Evolutionary conservation across 2,329 filamentous ascomycete species (phyloP), one percentile per base, ranked within the genome.

Genomic region (Fusarium sp.): DNA sequence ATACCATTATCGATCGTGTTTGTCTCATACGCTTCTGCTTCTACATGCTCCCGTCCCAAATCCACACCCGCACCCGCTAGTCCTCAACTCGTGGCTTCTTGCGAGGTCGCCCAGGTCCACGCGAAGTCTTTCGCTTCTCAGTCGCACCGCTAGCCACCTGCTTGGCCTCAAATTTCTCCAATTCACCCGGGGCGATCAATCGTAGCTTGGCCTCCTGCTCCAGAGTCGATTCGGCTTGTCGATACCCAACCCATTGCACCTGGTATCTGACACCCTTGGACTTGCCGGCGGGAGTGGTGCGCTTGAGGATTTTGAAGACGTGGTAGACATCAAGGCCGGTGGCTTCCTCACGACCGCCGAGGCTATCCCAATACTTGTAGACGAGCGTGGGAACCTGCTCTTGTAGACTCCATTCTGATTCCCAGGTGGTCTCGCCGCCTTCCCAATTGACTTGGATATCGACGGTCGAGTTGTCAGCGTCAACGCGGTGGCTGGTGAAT

Each of bases 231-330:
- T 74, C 70, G 20, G 43, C 43, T 23, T 47, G 66, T 21, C 69
- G 64, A 52, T 74, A 74, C 2, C 72, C 72, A 25, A 73, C 71
- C 72, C 72, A 74, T 49, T 74, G 72, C 2, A 74, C 70, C 49
- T 73, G 52, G 33, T 72, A 73, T 63, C 67, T 71, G 47, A 57
- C 31, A 25, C 58, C 59, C 53, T 70, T 71, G 25, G 54, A 40
- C 56, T 60, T 70, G 20, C 50, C 63, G 33, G 61, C 54, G 5
- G 51, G 63, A 13, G 33, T 37, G 10, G 58, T 64, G 18, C 69
- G 69, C 66, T 74, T 73, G 25, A 74, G 63, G 15, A 74, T 66
- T 36, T 59, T 69, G 55, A 74, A 74, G 25, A 73, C 72, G 52
- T 74, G 72, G 46, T 70, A 74, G 15, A 71, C 33, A 7, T 71